phyloP scores from a whole-genome alignment of 495 filamentous ascomycete species.

The Amphirosellinia nigrospora region DNA sequence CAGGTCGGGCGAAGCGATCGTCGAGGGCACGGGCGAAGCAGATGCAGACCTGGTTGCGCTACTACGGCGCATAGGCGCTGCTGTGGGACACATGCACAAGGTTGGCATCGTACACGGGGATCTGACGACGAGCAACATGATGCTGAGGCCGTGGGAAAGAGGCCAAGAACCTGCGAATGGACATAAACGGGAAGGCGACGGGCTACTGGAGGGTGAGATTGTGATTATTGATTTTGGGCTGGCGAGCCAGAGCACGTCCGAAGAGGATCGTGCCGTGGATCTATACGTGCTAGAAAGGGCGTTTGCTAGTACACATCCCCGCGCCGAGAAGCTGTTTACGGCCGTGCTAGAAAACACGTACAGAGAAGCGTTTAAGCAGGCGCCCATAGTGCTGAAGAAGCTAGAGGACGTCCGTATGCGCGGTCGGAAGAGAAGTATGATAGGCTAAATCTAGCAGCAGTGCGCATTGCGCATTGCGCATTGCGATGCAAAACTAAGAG shows the following conservation, averaged over 20 bases:
- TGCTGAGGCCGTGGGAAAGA: slow-evolving; percentile 64
- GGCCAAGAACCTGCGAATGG: slow-evolving; percentile 28
- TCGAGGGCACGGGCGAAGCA: slow-evolving; percentile 45
- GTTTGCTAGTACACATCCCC: slow-evolving; percentile 94
- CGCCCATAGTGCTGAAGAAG: slow-evolving; percentile 61
- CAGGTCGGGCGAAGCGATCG: slow-evolving; percentile 46
- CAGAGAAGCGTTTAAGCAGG: slow-evolving; percentile 56
- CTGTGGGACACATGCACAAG: slow-evolving; percentile 80
- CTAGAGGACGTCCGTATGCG: slow-evolving; percentile 94
- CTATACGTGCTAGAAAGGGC: slow-evolving; percentile 95
- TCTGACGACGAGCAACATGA: slow-evolving; percentile 96
- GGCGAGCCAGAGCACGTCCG: slow-evolving; percentile 77
- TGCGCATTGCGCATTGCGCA: slow-evolving; percentile 3
- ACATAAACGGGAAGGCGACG: slow-evolving; percentile 31
- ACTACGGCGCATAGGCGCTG: slow-evolving; percentile 74
- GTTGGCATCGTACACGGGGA: slow-evolving; percentile 91
- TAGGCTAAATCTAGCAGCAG: slow-evolving; percentile 63
- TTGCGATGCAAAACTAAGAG: background rate
- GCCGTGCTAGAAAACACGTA: slow-evolving; percentile 62
- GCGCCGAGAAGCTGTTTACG: slow-evolving; percentile 77
- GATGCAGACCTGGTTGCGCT: slow-evolving; percentile 53
- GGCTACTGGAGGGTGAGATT: slow-evolving; percentile 70
- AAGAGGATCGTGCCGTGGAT: slow-evolving; percentile 96
- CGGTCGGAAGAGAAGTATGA: slow-evolving; percentile 97
- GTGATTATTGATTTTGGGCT: slow-evolving; percentile 96